Evolutionary conservation across 345 rosid genomes (phyloP).

Genomic region (Heritiera fomes): DNA sequence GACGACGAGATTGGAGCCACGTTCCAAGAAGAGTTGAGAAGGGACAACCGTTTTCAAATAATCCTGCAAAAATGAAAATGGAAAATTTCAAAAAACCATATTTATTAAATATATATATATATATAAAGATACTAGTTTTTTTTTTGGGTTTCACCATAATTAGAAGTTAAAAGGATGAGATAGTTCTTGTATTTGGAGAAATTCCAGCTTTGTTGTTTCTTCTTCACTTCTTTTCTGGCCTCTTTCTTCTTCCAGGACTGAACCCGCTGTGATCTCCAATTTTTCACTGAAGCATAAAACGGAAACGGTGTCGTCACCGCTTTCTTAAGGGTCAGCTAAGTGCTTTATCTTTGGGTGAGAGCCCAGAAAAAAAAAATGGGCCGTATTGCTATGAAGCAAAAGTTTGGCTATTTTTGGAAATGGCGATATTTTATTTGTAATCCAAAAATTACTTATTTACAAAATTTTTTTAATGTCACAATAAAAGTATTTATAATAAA

Average conservation of each 20-base stretch:
- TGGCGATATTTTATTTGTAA: no score
- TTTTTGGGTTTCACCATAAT: constrained; percentile 22
- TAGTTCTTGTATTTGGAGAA: not conserved
- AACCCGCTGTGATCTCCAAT: not conserved
- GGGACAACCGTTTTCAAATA: constrained; percentile 91
- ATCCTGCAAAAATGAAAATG: constrained; percentile 54
- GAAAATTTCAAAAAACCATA: not conserved
- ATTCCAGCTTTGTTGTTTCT: not conserved
- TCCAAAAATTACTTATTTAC: no score
- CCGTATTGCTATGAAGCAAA: not conserved
- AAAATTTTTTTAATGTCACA: no score
- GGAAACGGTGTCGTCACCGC: not conserved
- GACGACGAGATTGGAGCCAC: constrained; percentile 87
- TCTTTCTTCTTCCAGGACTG: not conserved
- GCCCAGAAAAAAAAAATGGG: not conserved
- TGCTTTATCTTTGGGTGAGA: not conserved
- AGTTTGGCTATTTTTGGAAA: not conserved
- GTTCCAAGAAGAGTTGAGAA: constrained; percentile 77
- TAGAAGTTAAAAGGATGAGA: not conserved
- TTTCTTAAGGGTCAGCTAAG: not conserved
- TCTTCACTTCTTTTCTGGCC: not conserved
- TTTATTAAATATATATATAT: not conserved
- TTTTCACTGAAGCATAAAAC: not conserved
- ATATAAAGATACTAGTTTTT: not conserved
- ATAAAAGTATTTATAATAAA: no score